Evolutionary conservation across 2,329 filamentous ascomycete genomes (phyloP), one percentile per base, ranked within the genome.

Genomic region (Sporothrix euskadiensis): DNA sequence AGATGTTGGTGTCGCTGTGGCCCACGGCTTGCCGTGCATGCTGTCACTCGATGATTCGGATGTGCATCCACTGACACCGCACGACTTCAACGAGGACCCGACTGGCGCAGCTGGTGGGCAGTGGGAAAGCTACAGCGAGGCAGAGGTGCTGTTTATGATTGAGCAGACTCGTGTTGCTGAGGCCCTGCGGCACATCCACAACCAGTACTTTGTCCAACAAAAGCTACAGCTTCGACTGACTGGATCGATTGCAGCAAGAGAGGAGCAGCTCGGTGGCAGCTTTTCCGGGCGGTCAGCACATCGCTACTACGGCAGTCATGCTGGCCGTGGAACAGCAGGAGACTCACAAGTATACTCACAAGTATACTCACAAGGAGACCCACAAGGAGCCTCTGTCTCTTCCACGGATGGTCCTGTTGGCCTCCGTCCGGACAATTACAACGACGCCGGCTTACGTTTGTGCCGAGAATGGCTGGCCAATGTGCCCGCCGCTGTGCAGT

Each of bases 21-120:
- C 71, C 39, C 75, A 76, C 57, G 75, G 75, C 16, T 70, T 75
- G 49, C 74, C 74, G 1, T 75, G 75, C 56, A 73, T 73, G 66
- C 30, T 75, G 19, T 71, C 65, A 7, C 65, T 73, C 30, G 68
- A 72, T 6, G 73, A 73, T 30, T 74, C 75, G 30, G 75, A 76
- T 41, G 74, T 76, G 44, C 65, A 59, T 26, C 71, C 73, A 8
- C 61, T 74, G 22, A 71, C 73, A 16, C 69, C 75, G 2, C 68
- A 69, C 2, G 75, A 75, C 65, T 75, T 76, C 54, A 65, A 71
- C 63, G 75, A 75, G 52, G 73, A 74, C 61, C 61, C 73, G 32
- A 59, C n/a, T 9, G 68, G 59, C 14, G 56, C 35, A 2, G 30
- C 54, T 2, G 57, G 44, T 16, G 32, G 35, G 16, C 69, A 61